Percentiles rank a stretch among this genome's conserved stretches.
Conservation (phyloP, 2,329 filamentous ascomycete species). For the Colletotrichum sp. region DNA sequence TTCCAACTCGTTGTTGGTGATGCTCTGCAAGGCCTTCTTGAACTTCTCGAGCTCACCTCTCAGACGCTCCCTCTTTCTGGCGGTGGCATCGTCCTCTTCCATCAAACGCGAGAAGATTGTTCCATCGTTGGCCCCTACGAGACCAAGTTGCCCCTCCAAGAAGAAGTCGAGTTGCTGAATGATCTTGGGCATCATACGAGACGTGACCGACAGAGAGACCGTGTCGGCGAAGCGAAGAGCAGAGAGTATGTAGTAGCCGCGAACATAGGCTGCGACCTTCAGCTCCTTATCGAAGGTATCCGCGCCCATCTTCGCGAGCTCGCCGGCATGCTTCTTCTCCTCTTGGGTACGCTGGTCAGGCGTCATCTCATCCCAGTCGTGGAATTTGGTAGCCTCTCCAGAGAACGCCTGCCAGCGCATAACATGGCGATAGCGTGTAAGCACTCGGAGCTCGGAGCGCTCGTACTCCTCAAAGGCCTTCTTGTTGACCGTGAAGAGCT, state of each 20-base stretch:
- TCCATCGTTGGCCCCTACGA: constrained; percentile 33
- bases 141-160: constrained; percentile 48
- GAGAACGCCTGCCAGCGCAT: constrained; percentile 50
- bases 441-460: constrained; percentile 47
- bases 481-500: constrained; percentile 63
- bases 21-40: constrained; percentile 49
- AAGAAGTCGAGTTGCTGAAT: constrained; percentile 43
- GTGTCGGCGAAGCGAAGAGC: constrained; percentile 67
- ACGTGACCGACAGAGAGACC: constrained; percentile 51
- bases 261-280: constrained; percentile 64
- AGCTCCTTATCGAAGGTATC: constrained; percentile 68
- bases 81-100: constrained; percentile 52
- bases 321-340: constrained; percentile 41
- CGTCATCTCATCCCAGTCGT: constrained; percentile 49
- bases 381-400: constrained; percentile 28
- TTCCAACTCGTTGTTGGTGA: constrained; percentile 50
- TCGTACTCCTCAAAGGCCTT: constrained; percentile 52
- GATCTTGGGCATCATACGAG: constrained; percentile 53
- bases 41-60: constrained; percentile 52
- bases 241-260: constrained; percentile 74
- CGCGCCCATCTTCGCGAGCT: constrained; percentile 52
- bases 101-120: constrained; percentile 47
- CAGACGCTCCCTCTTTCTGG: constrained; percentile 42
- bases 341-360: constrained; percentile 53
- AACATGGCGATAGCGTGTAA: constrained; percentile 54